A percentile compares a stretch with the other conserved stretches of the same genome.
Conservation (phyloP, 106 monocot species). For the Alisma plantagoaquatica region DNA sequence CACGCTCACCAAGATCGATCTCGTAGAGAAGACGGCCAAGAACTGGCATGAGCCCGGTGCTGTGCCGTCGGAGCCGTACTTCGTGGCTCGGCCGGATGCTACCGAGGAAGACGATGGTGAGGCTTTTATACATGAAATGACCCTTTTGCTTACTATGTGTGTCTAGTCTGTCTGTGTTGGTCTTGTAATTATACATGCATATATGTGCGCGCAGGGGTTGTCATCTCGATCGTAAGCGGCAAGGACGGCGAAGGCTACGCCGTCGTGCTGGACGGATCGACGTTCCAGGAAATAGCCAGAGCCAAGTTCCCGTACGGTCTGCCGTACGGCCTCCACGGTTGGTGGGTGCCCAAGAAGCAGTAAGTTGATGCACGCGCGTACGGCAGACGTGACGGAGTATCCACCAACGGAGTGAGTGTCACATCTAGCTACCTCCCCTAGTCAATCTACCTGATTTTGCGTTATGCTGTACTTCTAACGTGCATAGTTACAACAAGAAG, state of each 20-base stretch:
- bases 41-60: constrained; percentile 86
- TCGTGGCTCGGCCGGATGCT: constrained; percentile 74
- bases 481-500: no score
- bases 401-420: no score
- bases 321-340: constrained; percentile 88
- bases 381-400: no score
- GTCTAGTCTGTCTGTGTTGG: no score
- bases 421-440: no score
- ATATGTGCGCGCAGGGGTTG: constrained; percentile 79
- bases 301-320: constrained; percentile 83
- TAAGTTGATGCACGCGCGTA: not conserved
- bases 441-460: no score
- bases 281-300: constrained; percentile 81
- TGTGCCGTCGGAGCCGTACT: constrained; percentile 91
- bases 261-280: constrained; percentile 63
- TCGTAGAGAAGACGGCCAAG: constrained; percentile 62
- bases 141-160: no score
- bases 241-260: constrained; percentile 79
- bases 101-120: constrained; percentile 81
- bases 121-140: constrained; percentile 6
- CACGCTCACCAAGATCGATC: constrained; percentile 85
- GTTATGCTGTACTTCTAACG: no score
- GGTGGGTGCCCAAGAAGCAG: constrained; percentile 64
- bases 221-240: constrained; percentile 77
- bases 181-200: no score